Evolutionary conservation across 2,329 filamentous ascomycete species (phyloP), one percentile per base, ranked within the genome.

Genomic region (Erysiphe pulchra): DNA sequence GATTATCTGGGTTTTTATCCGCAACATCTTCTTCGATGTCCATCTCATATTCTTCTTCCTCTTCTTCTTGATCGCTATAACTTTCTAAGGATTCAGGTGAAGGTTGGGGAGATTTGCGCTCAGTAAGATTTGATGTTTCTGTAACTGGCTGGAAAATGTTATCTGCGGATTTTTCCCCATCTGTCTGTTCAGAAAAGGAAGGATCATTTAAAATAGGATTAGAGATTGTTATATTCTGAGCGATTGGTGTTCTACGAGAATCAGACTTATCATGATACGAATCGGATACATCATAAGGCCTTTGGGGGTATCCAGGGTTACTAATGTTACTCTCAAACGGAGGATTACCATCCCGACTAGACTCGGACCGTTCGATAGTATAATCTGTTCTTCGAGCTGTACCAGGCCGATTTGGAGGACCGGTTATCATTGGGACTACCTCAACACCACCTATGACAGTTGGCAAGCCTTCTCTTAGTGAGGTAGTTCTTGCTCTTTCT

Each of bases 361-460:
- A 56, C 50, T 63, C 64, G 5, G 64, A 59, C 8, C 24, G 24
- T 49, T 69, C 66, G 39, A 62, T 56, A 2, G 65, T 64, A 16
- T 62, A 60, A 41, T 64, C 54, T 40, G 61, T 59, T 36, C 63
- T 55, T 37, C 54, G 52, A 44, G 53, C 46, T 51, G 63, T 69
- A 45, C 61, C 60, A 44, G 68, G 64, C 47, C 71, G 70, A 55
- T 69, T 73, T 2, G 70, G 67, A 12, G 76, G 67, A 10, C 77
- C 77, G 52, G 80, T 77, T 41, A 77, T 77, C 82, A 92, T 92
- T 7, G 90, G 90, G 16, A 95, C 82, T 12, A 98, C 90, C 57
- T 94, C 86, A 12, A 95, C 84, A 38, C 87, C 87, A 43, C 86
- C 85, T 9, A 98, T 81, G 43, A 92, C 68, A 1, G 85, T 94